Evolutionary conservation across 2,329 filamentous ascomycete genomes (phyloP).

Genomic region (Cordyceps tenuipes): DNA sequence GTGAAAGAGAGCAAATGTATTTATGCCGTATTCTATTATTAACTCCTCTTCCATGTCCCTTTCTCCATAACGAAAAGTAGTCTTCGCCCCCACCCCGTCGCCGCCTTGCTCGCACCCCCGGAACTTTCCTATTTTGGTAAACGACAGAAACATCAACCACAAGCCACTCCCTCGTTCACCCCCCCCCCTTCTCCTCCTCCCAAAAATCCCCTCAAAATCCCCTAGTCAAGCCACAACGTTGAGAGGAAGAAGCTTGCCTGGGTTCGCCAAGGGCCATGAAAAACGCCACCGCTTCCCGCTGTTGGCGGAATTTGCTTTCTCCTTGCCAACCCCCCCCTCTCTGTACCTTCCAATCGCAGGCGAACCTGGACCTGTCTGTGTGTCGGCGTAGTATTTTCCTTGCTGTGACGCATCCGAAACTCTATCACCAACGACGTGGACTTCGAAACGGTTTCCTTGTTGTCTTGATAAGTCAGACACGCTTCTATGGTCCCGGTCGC

Average conservation of each 20-base stretch:
- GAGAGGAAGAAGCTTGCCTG: not conserved
- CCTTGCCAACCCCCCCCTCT: not conserved
- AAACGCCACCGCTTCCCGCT: slow-evolving; percentile 3
- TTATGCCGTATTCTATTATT: slow-evolving; percentile 6
- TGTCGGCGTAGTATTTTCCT: not conserved
- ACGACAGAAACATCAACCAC: not conserved
- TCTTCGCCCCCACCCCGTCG: not conserved
- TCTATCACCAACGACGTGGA: not conserved
- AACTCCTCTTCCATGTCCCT: not conserved
- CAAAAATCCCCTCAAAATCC: too few relatives aligned
- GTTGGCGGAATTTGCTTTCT: slow-evolving; percentile 7
- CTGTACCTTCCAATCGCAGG: not conserved
- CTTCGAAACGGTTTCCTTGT: not conserved
- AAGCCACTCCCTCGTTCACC: not conserved
- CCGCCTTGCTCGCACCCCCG: not conserved
- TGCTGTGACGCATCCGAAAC: not conserved
- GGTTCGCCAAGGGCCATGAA: not conserved
- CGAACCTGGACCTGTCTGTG: not conserved
- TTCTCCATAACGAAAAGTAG: not conserved
- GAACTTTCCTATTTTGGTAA: slow-evolving; percentile 1
- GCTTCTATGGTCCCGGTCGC: not conserved
- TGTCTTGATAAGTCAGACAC: not conserved
- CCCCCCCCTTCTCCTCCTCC: not conserved
- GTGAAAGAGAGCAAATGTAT: not conserved
- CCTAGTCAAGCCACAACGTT: not conserved